These are phyloP conservation scores for Asterella californica DNA, from an alignment of 225 moss, liverwort and hornwort genomes.

Conservation along the genomic window DNA sequence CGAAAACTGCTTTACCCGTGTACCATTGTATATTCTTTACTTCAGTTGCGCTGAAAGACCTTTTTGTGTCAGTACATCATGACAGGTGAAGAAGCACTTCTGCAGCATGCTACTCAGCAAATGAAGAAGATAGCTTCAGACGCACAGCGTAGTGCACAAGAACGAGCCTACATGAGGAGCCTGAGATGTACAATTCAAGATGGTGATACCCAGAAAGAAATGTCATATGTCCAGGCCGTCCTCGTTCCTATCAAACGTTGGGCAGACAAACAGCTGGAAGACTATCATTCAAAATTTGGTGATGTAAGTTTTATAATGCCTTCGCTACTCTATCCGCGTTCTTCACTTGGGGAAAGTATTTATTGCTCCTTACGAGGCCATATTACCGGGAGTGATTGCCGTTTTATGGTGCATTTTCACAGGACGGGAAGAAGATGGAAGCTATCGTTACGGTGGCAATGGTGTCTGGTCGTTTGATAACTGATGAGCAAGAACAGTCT, in stretches of 20 bases:
- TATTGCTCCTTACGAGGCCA: not conserved
- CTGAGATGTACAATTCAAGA: conserved; percentile 64
- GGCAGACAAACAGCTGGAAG: conserved; percentile 86
- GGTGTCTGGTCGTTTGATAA: conserved; percentile 77
- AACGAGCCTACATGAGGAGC: conserved; percentile 76
- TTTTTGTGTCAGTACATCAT: conserved; percentile 60
- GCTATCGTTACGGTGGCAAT: conserved; percentile 77
- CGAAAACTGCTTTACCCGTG: no score
- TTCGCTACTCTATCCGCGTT: not conserved
- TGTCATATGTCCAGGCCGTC: conserved; percentile 86
- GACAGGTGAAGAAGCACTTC: conserved; percentile 74
- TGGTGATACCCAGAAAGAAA: conserved; percentile 60
- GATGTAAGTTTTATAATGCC: conserved; percentile 43
- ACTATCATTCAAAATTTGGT: conserved; percentile 81
- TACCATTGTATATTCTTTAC: no score
- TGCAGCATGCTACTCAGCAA: conserved; percentile 81
- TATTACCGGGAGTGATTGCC: not conserved
- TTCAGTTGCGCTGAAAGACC: not conserved
- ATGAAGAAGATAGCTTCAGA: conserved; percentile 93
- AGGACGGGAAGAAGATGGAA: conserved; percentile 77
- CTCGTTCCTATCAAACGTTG: conserved; percentile 86
- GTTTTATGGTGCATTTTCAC: not conserved
- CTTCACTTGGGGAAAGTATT: not conserved
- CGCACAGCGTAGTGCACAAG: conserved; percentile 83
- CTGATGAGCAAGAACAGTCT: conserved; percentile 67